Evolutionary conservation across 768 basidiomycete genomes (phyloP), one percentile per base, ranked within the genome.

Genomic region (Russula griseocarnosa): DNA sequence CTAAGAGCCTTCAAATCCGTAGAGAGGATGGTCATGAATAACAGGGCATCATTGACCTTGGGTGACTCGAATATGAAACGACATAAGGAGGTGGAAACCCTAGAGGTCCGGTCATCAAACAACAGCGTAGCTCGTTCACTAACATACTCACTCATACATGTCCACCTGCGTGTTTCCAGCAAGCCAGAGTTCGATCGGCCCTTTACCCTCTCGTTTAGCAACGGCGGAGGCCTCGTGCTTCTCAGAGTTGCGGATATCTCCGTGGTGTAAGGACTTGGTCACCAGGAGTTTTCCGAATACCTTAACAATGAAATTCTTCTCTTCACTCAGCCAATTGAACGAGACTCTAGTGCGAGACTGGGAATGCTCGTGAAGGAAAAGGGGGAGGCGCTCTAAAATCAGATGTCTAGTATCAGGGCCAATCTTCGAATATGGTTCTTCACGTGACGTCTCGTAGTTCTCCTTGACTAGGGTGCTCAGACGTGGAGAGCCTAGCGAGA

Each of bases 1-100:
- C 86, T 87, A 66, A 97, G 73, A 3, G 92, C 85, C 63, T 85
- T 82, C 46, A 98, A 75, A 67, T 95, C 92, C 0, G 95, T 98
- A 0, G 93, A 92, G 20, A 99, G 80, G 58, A 99, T 92, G 0
- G 94, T 97, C 84, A 92, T 90, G 68, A 98, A 88, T 9, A 98
- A 73, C 8, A 99, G 78, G 0, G 90, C 84, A 72, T 99, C 96
- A 71, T 94, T 92, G 28, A 87, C 83, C 73, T 90, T 88, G 2
- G 86, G 86, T 9, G 83, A 80, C 60, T 88, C 83, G 66, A 98
- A 91, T 34, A 97, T 74, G 8, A 89, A 72, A 20, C 86, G 85
- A 72, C 92, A 93, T 34, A 98, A 76, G 1, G 90, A 88, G 0
- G 86, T 87, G 0, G 96, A 88, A 16, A 98, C 87, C 74, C 94